phyloP scores from a whole-genome alignment of 2,329 filamentous ascomycete species.

The Scedosporium dehoogii region DNA sequence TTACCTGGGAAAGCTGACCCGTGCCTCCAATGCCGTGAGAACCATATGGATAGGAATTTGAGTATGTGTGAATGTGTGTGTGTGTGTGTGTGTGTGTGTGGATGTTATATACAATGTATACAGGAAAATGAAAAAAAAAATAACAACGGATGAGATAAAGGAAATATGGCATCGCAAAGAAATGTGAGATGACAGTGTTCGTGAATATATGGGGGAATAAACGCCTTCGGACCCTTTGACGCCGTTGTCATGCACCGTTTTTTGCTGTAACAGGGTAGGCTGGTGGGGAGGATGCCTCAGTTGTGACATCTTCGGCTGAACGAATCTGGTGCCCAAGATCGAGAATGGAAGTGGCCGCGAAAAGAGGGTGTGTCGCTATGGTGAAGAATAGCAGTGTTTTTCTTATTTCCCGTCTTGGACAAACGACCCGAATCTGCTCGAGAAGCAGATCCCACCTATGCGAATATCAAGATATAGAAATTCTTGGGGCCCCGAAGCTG shows the following conservation, averaged over 20 bases:
- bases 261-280: background rate
- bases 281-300: background rate
- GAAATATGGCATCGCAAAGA: background rate
- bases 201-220: slow-evolving; percentile 1
- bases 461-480: background rate
- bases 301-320: background rate
- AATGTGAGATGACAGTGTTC: background rate
- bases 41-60: background rate
- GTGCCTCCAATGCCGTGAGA: background rate
- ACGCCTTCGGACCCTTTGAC: slow-evolving; percentile 6
- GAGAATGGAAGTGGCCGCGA: background rate
- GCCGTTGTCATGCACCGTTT: slow-evolving; percentile 8
- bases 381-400: background rate
- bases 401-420: background rate
- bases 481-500: background rate
- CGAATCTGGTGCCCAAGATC: no score
- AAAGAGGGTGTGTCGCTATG: background rate
- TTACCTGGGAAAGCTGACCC: background rate
- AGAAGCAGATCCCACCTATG: background rate
- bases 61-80: background rate
- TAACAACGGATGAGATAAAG: background rate
- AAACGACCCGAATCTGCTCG: background rate
- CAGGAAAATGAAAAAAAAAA: background rate
- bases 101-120: slow-evolving; percentile 4
- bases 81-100: background rate